Evolutionary conservation across 352 stramenopile species (phyloP).

Genomic region (Pythium aquatile): DNA sequence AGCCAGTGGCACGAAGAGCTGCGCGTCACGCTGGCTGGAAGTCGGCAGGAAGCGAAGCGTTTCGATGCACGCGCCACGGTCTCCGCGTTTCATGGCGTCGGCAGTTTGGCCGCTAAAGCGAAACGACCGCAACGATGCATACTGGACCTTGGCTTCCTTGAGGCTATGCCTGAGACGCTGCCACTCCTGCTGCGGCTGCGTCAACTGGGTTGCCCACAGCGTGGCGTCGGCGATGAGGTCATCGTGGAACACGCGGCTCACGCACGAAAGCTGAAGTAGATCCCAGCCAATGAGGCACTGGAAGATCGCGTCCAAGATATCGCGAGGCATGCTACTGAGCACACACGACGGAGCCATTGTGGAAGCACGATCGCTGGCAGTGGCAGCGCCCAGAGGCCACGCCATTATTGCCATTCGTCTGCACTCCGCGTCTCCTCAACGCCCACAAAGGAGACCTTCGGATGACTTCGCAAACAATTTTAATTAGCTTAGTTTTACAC

Average conservation of each 20-base stretch:
- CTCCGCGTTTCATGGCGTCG: not conserved
- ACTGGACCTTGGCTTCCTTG: slow-evolving; percentile 17
- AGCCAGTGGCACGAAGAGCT: slow-evolving; percentile 24
- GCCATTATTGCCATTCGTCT: slow-evolving; percentile 18
- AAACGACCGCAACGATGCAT: slow-evolving; percentile 10
- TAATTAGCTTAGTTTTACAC: not conserved
- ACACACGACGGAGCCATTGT: not conserved
- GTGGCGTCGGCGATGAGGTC: slow-evolving; percentile 18
- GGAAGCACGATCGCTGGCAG: not conserved
- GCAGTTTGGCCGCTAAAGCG: slow-evolving; percentile 9
- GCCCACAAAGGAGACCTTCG: not conserved
- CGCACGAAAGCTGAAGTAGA: slow-evolving; percentile 15
- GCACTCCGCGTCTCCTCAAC: not conserved
- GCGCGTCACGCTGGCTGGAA: slow-evolving; percentile 16
- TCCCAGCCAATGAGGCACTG: slow-evolving; percentile 20
- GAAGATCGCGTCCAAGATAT: slow-evolving; percentile 16
- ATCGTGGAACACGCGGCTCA: slow-evolving; percentile 13
- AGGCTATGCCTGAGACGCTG: not conserved
- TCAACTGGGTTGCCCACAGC: slow-evolving; percentile 7
- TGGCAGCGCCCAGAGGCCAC: not conserved
- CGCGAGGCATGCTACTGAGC: slow-evolving; percentile 9
- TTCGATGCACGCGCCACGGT: slow-evolving; percentile 23
- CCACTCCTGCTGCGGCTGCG: not conserved
- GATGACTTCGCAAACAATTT: slow-evolving; percentile 20
- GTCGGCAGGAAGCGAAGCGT: slow-evolving; percentile 20